Base-by-base conservation (phyloP, 2,329 filamentous ascomycete species). In the Canariomyces notabilis region DNA sequence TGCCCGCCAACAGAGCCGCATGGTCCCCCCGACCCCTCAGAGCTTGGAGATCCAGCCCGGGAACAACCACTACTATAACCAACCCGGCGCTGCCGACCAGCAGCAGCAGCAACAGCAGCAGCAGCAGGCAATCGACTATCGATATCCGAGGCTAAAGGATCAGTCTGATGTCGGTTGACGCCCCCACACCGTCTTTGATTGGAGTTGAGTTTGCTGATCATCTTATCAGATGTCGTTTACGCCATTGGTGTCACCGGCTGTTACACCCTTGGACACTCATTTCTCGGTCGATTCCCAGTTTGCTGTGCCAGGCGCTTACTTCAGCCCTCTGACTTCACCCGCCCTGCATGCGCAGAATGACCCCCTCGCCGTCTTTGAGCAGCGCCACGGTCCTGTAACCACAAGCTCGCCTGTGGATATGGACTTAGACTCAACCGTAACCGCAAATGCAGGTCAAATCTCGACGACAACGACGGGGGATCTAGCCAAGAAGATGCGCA, bases 281-380 rank as follows among this genome's bases (percentile, higher is more conserved):
- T 89, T 87, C 61, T 72, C 76, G 37, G 69, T 79, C 49, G 77
- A 81, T 19, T 67, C 66, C 23, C 69, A 71, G 38, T 87, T 80
- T 57, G 75, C 77, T 5, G 74, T 87, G 3, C 82, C 84, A 0
- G 79, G 78, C 29, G 78, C 85, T 26, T 91, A 89, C 67, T 90
- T 93, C 63, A 93, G 87, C 60, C 87, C 87, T 8, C 73, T 93
- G 39, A 89, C 85, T 5, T 93, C 87, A 14, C 87, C 87, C 1
- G 86, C 87, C 3, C 71, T 93, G 15, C 83, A 87, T 63, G 85
- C 86, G 1, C 85, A 89, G 62, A 79, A 72, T 50, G 78, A 82
- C 44, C 60, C 68, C 20, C 63, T 64, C 14, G 64, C 70, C 4
- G 57, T 67, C 41, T 74, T 75, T 51, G 68, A 79, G 41, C 64